phyloP scores from a whole-genome alignment of 306 rosid genomes.

The Crotalaria pallida region DNA sequence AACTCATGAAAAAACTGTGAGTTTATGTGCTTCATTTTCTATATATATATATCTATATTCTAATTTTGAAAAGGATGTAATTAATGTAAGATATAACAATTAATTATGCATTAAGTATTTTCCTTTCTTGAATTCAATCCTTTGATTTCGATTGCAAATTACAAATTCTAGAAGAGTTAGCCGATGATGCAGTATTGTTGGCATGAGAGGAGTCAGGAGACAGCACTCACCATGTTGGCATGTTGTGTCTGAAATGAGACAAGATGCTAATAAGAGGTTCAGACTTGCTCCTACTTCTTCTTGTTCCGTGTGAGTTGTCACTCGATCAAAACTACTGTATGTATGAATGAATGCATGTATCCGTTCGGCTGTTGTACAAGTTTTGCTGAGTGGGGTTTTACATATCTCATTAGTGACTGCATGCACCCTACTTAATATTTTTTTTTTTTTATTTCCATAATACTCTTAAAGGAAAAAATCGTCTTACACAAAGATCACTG shows the following conservation, averaged over 20 bases:
- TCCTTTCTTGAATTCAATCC: too few species aligned
- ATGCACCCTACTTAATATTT: too few species aligned
- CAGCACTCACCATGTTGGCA: slow-evolving; percentile 42
- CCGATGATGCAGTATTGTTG: slow-evolving; percentile 22
- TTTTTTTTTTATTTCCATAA: too few species aligned
- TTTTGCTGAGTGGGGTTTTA: too few species aligned
- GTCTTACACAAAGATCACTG: too few species aligned
- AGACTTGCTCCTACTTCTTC: not conserved
- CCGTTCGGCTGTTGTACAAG: not conserved
- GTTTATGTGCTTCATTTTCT: too few species aligned
- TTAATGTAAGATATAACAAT: not conserved
- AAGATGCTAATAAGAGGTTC: slow-evolving; percentile 50
- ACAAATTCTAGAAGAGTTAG: too few species aligned
- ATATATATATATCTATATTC: too few species aligned
- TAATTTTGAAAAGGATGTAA: not conserved
- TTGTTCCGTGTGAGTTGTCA: not conserved
- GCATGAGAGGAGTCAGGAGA: slow-evolving; percentile 35
- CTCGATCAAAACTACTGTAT: not conserved
- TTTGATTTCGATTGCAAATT: not conserved
- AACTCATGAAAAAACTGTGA: too few species aligned
- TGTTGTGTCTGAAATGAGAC: slow-evolving; percentile 55
- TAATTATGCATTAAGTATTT: too few species aligned
- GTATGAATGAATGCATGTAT: not conserved
- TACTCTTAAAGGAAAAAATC: too few species aligned
- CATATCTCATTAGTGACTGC: too few species aligned